A percentile compares a stretch with the other conserved stretches of the same genome.
Conservation (phyloP, 2,329 filamentous ascomycete genomes). For the Rhinocladiella mackenziei region DNA sequence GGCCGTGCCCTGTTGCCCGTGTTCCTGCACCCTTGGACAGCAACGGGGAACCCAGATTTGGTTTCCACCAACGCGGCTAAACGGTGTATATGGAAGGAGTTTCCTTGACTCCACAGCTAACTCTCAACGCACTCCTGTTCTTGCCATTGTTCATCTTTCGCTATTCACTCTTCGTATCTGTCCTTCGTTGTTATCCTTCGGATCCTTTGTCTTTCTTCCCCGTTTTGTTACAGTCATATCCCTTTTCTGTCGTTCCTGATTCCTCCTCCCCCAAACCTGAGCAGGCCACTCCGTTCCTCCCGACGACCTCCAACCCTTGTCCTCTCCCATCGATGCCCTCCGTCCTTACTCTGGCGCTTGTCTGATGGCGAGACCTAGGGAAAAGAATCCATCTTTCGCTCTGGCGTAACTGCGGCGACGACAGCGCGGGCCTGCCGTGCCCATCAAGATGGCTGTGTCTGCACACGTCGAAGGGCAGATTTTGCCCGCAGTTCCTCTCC, state of each 20-base stretch:
- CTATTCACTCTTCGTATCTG: conserved; percentile 4
- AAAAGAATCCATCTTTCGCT: conserved; percentile 5
- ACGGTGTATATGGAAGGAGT: too few species aligned
- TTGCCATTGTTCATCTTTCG: conserved; percentile 7
- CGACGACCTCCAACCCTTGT: conserved; percentile 2
- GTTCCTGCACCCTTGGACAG: too few species aligned
- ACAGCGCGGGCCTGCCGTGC: not conserved
- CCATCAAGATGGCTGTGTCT: conserved; percentile 7
- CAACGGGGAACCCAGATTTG: too few species aligned
- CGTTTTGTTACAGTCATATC: not conserved
- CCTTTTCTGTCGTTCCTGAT: not conserved
- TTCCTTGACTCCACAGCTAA: too few species aligned
- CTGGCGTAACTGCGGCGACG: conserved; percentile 9
- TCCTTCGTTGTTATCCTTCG: conserved; percentile 14
- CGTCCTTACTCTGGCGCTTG: not conserved
- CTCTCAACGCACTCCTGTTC: not conserved
- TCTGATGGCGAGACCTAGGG: conserved; percentile 16
- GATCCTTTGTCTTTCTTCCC: not conserved
- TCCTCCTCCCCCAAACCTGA: not conserved
- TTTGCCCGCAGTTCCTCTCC: conserved; percentile 22
- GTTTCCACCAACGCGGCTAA: too few species aligned
- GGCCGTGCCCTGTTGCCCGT: too few species aligned
- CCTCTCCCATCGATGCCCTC: conserved; percentile 2
- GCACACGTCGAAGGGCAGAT: conserved; percentile 19
- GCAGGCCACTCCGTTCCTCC: conserved; percentile 2